Conservation (phyloP, 208 protist species). For the Crithidia acanthocephali region DNA sequence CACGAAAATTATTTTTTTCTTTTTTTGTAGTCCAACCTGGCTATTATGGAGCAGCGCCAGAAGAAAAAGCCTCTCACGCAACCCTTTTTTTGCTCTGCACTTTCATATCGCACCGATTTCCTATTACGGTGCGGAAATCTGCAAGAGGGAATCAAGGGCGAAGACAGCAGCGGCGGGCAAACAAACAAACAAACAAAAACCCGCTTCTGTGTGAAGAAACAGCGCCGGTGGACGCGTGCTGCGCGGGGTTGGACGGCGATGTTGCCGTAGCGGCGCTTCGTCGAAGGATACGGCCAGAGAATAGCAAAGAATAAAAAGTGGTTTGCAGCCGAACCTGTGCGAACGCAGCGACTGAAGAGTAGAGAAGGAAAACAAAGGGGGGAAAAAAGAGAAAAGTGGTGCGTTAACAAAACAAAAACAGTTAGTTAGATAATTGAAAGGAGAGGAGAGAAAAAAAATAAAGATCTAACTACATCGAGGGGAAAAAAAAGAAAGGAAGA, state of each 20-base stretch:
- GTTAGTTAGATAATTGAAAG: background rate
- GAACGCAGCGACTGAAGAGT: background rate
- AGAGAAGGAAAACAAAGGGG: background rate
- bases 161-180: background rate
- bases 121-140: too few species aligned
- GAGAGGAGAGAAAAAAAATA: too few species aligned
- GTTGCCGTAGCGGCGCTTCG: background rate
- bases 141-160: too few species aligned
- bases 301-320: constrained; percentile 9
- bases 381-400: background rate
- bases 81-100: too few species aligned
- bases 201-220: background rate
- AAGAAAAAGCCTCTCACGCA: too few species aligned
- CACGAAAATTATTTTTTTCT: background rate
- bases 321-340: background rate
- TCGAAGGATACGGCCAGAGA: constrained; percentile 6
- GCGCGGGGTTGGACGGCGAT: background rate
- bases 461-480: constrained; percentile 10
- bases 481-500: background rate
- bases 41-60: too few species aligned
- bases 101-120: too few species aligned
- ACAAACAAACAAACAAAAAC: constrained; percentile 11
- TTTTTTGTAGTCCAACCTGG: too few species aligned
- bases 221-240: background rate
- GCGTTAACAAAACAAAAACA: constrained; percentile 1